phyloP scores from a whole-genome alignment of 1,284 basidiomycete genomes.

The Phylloboletellus chloephorus region DNA sequence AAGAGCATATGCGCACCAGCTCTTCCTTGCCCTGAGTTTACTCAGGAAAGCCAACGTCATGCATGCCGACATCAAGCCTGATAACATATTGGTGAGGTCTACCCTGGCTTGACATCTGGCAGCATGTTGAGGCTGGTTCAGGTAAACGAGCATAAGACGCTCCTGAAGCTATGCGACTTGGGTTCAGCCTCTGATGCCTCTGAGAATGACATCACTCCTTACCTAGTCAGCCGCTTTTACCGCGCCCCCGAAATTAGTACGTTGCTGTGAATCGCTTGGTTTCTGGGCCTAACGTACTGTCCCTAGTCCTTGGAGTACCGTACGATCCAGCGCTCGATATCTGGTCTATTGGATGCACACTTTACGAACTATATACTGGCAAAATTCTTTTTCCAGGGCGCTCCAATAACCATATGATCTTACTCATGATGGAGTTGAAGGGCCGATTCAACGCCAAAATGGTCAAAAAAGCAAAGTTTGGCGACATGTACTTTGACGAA shows the following conservation, averaged over 20 bases:
- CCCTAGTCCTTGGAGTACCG: constrained; percentile 84
- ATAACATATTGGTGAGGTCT: constrained; percentile 81
- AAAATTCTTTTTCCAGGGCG: constrained; percentile 97
- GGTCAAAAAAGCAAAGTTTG: constrained; percentile 92
- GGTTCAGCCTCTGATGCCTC: constrained; percentile 92
- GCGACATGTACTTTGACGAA: constrained; percentile 91
- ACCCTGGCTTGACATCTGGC: constrained; percentile 8
- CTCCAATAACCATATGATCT: constrained; percentile 97
- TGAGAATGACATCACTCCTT: constrained; percentile 97
- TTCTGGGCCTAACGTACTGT: constrained; percentile 17
- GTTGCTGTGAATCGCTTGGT: constrained; percentile 29
- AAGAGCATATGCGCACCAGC: constrained; percentile 95
- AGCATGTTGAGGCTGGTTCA: constrained; percentile 30
- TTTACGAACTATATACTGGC: constrained; percentile 97
- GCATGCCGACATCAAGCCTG: constrained; percentile 98
- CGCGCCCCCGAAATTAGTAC: constrained; percentile 97
- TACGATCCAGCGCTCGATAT: constrained; percentile 94
- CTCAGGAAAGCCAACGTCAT: constrained; percentile 89
- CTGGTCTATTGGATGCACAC: constrained; percentile 96
- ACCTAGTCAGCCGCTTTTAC: constrained; percentile 97
- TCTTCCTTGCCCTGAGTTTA: constrained; percentile 84
- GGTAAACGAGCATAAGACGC: constrained; percentile 94
- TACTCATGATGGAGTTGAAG: constrained; percentile 95
- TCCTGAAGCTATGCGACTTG: constrained; percentile 93
- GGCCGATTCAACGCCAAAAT: constrained; percentile 91